A percentile compares a stretch with the other conserved stretches of the same genome.
phyloP scores from a whole-genome alignment of 208 protist genomes.

The Acanthamoeba culbertsoni region DNA sequence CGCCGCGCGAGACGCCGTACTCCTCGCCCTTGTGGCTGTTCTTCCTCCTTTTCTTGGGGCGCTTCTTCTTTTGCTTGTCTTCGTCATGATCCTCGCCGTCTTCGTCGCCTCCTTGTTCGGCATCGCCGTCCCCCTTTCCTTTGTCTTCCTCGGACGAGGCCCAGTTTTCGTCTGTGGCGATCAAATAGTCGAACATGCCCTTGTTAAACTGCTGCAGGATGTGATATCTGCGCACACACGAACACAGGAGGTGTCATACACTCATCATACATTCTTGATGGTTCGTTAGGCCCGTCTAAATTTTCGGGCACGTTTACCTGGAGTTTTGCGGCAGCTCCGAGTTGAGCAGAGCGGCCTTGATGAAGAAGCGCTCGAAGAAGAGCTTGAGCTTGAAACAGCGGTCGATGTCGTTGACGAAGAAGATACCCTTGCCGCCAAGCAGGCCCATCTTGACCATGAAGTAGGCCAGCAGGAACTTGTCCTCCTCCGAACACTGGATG shows the following conservation, averaged over 20 bases:
- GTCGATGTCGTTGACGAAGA: slow-evolving; percentile 95
- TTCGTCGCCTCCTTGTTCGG: slow-evolving; percentile 67
- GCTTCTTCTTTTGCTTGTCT: slow-evolving; percentile 15
- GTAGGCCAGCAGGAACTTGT: slow-evolving; percentile 61
- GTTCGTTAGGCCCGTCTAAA: no score
- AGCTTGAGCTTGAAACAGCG: slow-evolving; percentile 93
- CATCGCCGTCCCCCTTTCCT: slow-evolving; percentile 81
- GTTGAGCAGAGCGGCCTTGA: slow-evolving; percentile 93
- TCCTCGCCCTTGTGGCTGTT: slow-evolving; percentile 66
- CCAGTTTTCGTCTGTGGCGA: slow-evolving; percentile 91
- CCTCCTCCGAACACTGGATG: slow-evolving; percentile 66
- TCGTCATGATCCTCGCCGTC: slow-evolving; percentile 15
- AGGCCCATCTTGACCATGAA: slow-evolving; percentile 58
- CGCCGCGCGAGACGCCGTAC: slow-evolving; percentile 90
- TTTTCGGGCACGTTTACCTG: no score
- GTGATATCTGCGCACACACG: slow-evolving; percentile 80
- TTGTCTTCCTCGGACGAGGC: slow-evolving; percentile 20
- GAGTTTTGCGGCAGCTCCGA: slow-evolving; percentile 94
- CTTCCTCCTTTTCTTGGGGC: slow-evolving; percentile 26
- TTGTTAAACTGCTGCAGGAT: slow-evolving; percentile 94
- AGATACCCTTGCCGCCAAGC: slow-evolving; percentile 90
- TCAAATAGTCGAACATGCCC: slow-evolving; percentile 93
- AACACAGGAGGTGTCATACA: neutral
- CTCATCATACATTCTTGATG: no score
- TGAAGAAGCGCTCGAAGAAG: slow-evolving; percentile 94